These are phyloP conservation scores for Lagenidium giganteum DNA, from an alignment of 352 stramenopile species.

Conservation along the genomic window DNA sequence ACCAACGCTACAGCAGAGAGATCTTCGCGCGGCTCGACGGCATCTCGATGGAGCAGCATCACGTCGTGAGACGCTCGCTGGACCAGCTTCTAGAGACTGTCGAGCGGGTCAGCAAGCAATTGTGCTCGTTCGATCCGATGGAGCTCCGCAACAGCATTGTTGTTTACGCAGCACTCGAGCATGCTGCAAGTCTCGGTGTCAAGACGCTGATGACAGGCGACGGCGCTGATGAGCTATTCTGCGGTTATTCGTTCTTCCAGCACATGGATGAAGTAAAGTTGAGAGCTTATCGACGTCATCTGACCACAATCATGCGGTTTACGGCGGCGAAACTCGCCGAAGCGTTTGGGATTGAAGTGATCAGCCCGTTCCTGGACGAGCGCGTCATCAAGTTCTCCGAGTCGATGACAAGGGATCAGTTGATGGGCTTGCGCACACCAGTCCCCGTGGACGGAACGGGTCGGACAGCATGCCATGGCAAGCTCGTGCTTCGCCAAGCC, in stretches of 20 bases:
- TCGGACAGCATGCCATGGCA: constrained; percentile 56
- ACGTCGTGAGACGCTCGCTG: constrained; percentile 47
- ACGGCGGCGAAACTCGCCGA: constrained; percentile 60
- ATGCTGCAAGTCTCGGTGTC: constrained; percentile 46
- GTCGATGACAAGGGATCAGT: constrained; percentile 40
- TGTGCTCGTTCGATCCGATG: constrained; percentile 83
- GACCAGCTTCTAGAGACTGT: constrained; percentile 47
- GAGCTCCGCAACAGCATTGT: constrained; percentile 84
- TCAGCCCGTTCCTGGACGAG: constrained; percentile 74
- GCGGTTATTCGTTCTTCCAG: constrained; percentile 85
- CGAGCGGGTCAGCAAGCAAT: constrained; percentile 29
- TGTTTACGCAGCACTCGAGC: constrained; percentile 65
- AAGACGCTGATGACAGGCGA: constrained; percentile 76
- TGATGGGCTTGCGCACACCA: constrained; percentile 60
- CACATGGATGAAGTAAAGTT: constrained; percentile 47
- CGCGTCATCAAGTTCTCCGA: constrained; percentile 68
- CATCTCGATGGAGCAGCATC: constrained; percentile 53
- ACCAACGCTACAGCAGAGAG: constrained; percentile 32
- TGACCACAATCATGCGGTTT: constrained; percentile 82
- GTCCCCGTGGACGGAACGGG: constrained; percentile 42
- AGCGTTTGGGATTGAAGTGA: constrained; percentile 55
- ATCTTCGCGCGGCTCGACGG: constrained; percentile 38
- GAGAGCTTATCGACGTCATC: constrained; percentile 64
- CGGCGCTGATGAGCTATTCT: constrained; percentile 85
- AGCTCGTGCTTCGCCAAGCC: constrained; percentile 79